Evolutionary conservation across 805 yeast genomes (phyloP).

Genomic region (Ogataea nakhonphanomensis): DNA sequence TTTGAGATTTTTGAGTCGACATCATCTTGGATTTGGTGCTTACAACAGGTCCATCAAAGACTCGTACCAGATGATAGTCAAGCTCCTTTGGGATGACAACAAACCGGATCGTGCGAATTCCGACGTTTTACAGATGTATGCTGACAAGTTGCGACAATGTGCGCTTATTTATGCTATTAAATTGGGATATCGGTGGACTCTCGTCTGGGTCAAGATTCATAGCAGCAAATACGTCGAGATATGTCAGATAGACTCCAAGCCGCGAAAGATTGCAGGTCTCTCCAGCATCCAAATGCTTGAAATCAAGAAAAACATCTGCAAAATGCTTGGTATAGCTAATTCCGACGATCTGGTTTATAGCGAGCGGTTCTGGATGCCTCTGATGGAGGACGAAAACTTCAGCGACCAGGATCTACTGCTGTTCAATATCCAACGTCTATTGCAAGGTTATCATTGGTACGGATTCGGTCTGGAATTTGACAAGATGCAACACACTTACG

Average conservation of each 20-base stretch:
- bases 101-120: not conserved
- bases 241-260: conserved; percentile 24
- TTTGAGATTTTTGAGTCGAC: conserved; percentile 6
- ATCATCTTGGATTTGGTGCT: conserved; percentile 4
- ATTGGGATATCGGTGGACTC: conserved; percentile 22
- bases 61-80: conserved; percentile 10
- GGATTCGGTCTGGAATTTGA: conserved; percentile 21
- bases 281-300: conserved; percentile 14
- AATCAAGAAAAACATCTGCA: conserved; percentile 14
- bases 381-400: conserved; percentile 23
- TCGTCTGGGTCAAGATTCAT: conserved; percentile 27
- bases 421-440: conserved; percentile 14
- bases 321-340: conserved; percentile 15
- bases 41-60: conserved; percentile 1
- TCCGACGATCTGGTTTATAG: conserved; percentile 14
- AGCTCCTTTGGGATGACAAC: conserved; percentile 6
- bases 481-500: conserved; percentile 5
- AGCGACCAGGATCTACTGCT: conserved; percentile 18
- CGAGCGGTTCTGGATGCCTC: conserved; percentile 22
- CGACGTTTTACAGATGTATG: not conserved
- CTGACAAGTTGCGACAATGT: conserved; percentile 13
- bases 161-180: conserved; percentile 24
- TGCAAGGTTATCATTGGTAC: conserved; percentile 20
- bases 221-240: conserved; percentile 17
- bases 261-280: conserved; percentile 17